phyloP scores from a whole-genome alignment of 2,329 filamentous ascomycete genomes.

The Tolypocladium inflatum region DNA sequence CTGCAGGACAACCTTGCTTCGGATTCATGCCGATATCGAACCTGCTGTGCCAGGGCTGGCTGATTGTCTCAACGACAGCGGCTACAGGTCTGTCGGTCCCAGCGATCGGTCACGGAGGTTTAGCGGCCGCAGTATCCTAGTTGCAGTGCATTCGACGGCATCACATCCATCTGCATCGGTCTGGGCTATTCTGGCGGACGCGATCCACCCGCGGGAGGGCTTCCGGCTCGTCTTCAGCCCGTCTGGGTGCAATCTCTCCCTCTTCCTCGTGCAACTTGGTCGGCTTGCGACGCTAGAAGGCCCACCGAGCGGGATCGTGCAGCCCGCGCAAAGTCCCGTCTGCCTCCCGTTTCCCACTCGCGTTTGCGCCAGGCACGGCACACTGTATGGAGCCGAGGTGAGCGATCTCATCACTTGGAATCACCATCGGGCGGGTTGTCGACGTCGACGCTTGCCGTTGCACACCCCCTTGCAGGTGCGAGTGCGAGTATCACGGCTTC shows the following conservation, averaged over 20 bases:
- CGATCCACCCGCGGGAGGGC: not conserved
- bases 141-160: not conserved
- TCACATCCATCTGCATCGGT: not conserved
- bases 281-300: not conserved
- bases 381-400: not conserved
- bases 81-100: not conserved
- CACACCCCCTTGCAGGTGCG: not conserved
- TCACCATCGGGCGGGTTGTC: not conserved
- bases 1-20: not conserved
- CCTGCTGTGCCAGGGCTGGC: not conserved
- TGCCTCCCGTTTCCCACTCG: not conserved
- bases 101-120: not conserved
- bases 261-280: not conserved
- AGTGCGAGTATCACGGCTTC: not conserved
- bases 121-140: not conserved
- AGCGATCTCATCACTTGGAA: not conserved
- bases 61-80: not conserved
- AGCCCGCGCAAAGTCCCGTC: not conserved
- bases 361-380: not conserved
- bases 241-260: not conserved
- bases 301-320: not conserved
- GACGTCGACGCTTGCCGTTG: not conserved
- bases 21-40: not conserved
- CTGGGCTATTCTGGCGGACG: not conserved
- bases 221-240: not conserved